Evolutionary conservation across 1,139 yeast species (phyloP).

Genomic region (Geotrichum citri-aurantii): DNA sequence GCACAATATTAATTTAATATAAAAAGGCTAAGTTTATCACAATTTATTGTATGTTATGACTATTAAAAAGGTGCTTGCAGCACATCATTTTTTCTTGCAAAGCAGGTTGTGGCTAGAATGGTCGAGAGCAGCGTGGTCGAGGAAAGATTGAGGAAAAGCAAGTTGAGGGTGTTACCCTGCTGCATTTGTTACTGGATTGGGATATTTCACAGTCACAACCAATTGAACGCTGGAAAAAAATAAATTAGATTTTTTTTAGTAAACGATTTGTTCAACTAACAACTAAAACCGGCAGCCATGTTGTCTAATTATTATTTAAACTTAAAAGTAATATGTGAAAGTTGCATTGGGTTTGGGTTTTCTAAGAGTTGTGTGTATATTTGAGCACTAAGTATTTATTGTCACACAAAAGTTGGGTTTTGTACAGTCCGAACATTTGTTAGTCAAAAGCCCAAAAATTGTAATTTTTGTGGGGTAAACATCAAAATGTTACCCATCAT

Average conservation of each 20-base stretch:
- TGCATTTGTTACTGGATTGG: neutral
- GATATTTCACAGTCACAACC: neutral
- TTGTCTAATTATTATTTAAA: too few relatives aligned
- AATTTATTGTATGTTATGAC: too few relatives aligned
- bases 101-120: too few relatives aligned
- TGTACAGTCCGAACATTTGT: too few relatives aligned
- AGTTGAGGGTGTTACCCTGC: neutral
- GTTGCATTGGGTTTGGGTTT: neutral
- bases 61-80: too few relatives aligned
- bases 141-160: neutral
- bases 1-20: neutral
- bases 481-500: neutral
- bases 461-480: neutral
- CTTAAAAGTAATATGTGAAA: neutral
- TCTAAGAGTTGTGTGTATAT: neutral
- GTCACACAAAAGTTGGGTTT: neutral
- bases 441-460: too few relatives aligned
- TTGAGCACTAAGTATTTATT: neutral
- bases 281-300: too few relatives aligned
- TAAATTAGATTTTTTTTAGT: too few relatives aligned
- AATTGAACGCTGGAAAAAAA: neutral
- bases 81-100: too few relatives aligned
- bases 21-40: neutral
- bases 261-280: too few relatives aligned
- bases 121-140: too few relatives aligned